Percentiles rank a stretch among this genome's conserved stretches.
phyloP scores from a whole-genome alignment of 345 rosid genomes.

The Isatis tinctoria region DNA sequence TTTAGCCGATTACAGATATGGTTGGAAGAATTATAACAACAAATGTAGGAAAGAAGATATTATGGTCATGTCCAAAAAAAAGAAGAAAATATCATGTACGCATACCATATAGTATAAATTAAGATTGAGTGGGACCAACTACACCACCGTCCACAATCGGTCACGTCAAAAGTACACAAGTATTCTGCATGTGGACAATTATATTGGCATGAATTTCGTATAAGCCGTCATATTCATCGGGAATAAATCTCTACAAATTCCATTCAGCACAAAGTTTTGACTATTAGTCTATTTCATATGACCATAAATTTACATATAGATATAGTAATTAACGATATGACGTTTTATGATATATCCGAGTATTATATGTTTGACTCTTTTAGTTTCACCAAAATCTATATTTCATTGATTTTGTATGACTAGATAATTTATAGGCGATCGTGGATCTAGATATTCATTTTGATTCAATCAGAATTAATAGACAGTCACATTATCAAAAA shows the following conservation, averaged over 20 bases:
- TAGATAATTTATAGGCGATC: too few species aligned
- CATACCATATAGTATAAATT: background rate
- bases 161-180: constrained; percentile 8
- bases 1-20: background rate
- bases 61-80: background rate
- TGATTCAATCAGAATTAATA: too few species aligned
- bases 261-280: constrained; percentile 9
- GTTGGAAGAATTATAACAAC: background rate
- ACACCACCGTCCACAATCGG: constrained; percentile 15
- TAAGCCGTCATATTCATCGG: background rate
- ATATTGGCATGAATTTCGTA: constrained; percentile 14
- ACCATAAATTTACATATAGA: background rate
- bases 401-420: background rate
- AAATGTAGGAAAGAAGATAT: background rate
- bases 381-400: background rate
- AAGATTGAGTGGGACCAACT: constrained; percentile 19
- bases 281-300: constrained; percentile 6
- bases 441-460: background rate
- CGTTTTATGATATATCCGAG: background rate
- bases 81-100: background rate
- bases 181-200: constrained; percentile 30
- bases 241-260: background rate
- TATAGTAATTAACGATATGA: background rate
- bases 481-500: too few species aligned
- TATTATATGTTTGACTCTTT: background rate